These are phyloP conservation scores for Xylariaceae sp. DNA, from an alignment of 2,329 filamentous ascomycete species.

Conservation along the genomic window DNA sequence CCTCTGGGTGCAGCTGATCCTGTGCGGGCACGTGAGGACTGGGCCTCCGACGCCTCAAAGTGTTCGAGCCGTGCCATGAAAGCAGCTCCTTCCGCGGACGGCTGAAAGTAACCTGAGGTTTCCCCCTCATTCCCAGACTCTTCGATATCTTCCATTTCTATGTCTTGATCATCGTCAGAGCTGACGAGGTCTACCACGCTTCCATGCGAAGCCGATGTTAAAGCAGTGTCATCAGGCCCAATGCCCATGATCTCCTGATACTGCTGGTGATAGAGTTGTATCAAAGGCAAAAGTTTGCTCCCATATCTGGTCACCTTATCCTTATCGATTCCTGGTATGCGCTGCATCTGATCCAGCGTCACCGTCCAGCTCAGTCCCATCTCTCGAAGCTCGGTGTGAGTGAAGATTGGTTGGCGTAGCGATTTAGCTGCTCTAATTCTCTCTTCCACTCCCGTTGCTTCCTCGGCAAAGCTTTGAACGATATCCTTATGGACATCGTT, in stretches of 20 bases:
- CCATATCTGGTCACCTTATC: conserved; percentile 62
- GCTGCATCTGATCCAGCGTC: conserved; percentile 55
- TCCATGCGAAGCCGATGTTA: not conserved
- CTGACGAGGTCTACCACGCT: conserved; percentile 50
- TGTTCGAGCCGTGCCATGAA: conserved; percentile 27
- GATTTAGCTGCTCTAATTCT: conserved; percentile 55
- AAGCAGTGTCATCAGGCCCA: conserved; percentile 5
- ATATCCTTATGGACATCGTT: conserved; percentile 58
- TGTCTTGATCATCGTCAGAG: conserved; percentile 29
- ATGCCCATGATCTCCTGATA: conserved; percentile 49
- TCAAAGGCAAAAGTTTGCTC: conserved; percentile 53
- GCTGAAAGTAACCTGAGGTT: conserved; percentile 45
- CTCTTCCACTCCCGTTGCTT: conserved; percentile 58
- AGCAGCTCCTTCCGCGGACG: conserved; percentile 16
- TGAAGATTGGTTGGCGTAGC: conserved; percentile 59
- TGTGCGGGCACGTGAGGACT: conserved; percentile 17
- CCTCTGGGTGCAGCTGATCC: conserved; percentile 15
- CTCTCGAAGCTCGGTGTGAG: conserved; percentile 62
- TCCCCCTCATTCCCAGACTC: conserved; percentile 27
- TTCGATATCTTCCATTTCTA: conserved; percentile 16
- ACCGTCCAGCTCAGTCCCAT: conserved; percentile 70
- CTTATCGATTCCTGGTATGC: conserved; percentile 58
- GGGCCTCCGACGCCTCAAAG: conserved; percentile 11
- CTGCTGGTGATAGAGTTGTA: conserved; percentile 42
- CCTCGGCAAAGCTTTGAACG: conserved; percentile 60